phyloP scores from a whole-genome alignment of 2,329 filamentous ascomycete species.

The Fusarium chlamydosporum region DNA sequence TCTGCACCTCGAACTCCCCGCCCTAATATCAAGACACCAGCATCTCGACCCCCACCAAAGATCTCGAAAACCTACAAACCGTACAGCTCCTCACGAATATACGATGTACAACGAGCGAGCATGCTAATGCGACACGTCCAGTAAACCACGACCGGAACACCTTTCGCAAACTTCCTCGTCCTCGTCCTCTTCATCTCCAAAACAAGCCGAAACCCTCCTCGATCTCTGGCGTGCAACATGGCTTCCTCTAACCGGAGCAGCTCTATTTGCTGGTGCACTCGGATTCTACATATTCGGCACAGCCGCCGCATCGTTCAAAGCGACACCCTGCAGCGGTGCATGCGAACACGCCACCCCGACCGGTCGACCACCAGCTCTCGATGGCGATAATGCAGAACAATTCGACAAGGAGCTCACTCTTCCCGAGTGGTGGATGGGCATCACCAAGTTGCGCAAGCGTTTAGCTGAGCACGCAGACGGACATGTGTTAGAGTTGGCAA shows the following conservation, averaged over 20 bases:
- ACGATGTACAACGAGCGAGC: not conserved
- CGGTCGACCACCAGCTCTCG: conserved; percentile 64
- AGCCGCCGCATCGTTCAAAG: conserved; percentile 54
- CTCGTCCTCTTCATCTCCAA: conserved; percentile 38
- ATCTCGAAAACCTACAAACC: conserved; percentile 52
- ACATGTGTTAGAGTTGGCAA: conserved; percentile 73
- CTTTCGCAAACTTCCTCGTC: conserved; percentile 15
- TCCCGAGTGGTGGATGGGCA: conserved; percentile 70
- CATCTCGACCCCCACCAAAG: conserved; percentile 44
- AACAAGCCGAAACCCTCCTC: conserved; percentile 54
- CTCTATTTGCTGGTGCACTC: conserved; percentile 61
- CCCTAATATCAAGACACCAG: conserved; percentile 38
- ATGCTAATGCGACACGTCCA: conserved; percentile 31
- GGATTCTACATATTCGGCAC: conserved; percentile 63
- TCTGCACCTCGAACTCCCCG: conserved; percentile 47
- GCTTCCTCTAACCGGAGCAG: conserved; percentile 63
- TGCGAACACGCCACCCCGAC: conserved; percentile 60
- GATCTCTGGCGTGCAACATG: conserved; percentile 58
- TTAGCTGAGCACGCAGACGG: conserved; percentile 66
- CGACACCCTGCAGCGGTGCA: conserved; percentile 45
- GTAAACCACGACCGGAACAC: conserved; percentile 32
- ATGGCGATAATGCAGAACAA: conserved; percentile 63
- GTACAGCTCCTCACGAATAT: conserved; percentile 41
- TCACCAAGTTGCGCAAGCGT: conserved; percentile 64
- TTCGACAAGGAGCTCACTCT: conserved; percentile 72